Evolutionary conservation across 1,284 basidiomycete species (phyloP), one percentile per base, ranked within the genome.

Genomic region (Agaricales sp.): DNA sequence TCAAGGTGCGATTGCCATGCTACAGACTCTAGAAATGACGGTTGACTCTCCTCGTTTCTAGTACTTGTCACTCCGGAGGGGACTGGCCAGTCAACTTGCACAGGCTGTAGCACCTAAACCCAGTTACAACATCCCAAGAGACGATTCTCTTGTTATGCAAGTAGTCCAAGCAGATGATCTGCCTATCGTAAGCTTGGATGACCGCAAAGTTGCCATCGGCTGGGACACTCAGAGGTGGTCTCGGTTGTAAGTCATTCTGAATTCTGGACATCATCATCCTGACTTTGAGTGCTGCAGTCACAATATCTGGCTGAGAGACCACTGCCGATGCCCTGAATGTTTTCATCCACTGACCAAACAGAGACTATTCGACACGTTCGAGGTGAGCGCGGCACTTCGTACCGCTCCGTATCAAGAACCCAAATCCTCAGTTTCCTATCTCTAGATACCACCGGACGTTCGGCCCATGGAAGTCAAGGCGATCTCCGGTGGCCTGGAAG

Each of bases 311-410:
- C 60, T 74, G 12, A 59, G 72, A 52, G 74, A 75, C 61, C 94
- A 98, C 60, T 99, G 95, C 61, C 77, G 93, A 25, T 97, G 93
- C 64, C 65, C 85, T 0, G 67, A 80, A 46, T 97, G 93, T 65
- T 95, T 89, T 61, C 95, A 98, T 65, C 70, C 84, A 0, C 65
- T 82, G 51, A 98, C 95, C 6, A 95, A 92, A 62, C 95, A 98
- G 64, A 76, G 95, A 8, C 66, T 97, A 11, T 71, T 93, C 46
- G 83, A 92, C 58, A 92, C 94, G 0, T 90, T 86, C 53, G 79
- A 87, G 52, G 92, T 87, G 54, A 30, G 73, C 4, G 18, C 18
- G 4, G 16, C 13, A 16, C 39, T 20, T 11, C 39, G 6, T n/a
- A n/a, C n/a, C n/a, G n/a, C 58, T 21, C 26, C 43, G n/a, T 50